Conservation (phyloP, 768 basidiomycete species). For the Russula olivacea region DNA sequence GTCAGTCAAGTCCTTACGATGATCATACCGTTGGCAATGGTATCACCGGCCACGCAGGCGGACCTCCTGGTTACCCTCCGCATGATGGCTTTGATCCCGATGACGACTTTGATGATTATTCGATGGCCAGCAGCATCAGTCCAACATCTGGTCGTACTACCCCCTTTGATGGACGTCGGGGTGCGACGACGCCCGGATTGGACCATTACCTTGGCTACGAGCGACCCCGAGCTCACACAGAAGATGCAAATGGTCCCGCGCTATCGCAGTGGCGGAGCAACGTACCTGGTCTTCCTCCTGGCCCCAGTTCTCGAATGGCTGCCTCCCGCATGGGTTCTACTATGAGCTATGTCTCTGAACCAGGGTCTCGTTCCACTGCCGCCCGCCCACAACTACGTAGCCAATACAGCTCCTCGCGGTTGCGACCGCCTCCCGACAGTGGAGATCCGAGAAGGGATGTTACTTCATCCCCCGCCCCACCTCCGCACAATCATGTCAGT, state of each 20-base stretch:
- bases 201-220: constrained; percentile 22
- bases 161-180: constrained; percentile 55
- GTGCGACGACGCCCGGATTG: constrained; percentile 15
- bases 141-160: constrained; percentile 67
- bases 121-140: constrained; percentile 39
- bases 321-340: constrained; percentile 15
- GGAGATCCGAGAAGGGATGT: constrained; percentile 11
- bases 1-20: constrained; percentile 20
- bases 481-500: constrained; percentile 31
- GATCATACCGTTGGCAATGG: constrained; percentile 19
- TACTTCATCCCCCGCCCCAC: constrained; percentile 24
- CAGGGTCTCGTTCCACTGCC: constrained; percentile 1
- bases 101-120: constrained; percentile 75
- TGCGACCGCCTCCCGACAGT: constrained; percentile 19
- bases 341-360: constrained; percentile 21
- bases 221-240: constrained; percentile 25
- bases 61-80: constrained; percentile 52
- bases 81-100: constrained; percentile 70
- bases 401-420: constrained; percentile 21
- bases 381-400: constrained; percentile 21
- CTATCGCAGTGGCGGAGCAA: constrained; percentile 24
- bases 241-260: constrained; percentile 24
- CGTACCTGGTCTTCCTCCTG: constrained; percentile 23
- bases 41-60: constrained; percentile 35
- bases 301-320: constrained; percentile 10